Base-by-base conservation (phyloP, 1,284 basidiomycete species). In the Boletus smithii region DNA sequence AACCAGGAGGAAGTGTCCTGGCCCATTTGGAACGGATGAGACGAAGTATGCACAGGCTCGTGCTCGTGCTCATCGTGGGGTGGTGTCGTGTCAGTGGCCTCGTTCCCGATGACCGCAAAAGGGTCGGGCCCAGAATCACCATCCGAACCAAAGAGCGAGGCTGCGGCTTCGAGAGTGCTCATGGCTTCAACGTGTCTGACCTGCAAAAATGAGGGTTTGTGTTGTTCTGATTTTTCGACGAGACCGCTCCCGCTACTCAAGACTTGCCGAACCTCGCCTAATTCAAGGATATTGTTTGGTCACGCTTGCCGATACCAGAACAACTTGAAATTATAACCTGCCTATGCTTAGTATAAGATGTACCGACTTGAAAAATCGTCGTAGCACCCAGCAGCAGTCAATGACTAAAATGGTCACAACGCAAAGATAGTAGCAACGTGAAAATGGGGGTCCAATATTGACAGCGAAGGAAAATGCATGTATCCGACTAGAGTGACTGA, bases 91-190 rank as follows among this genome's bases (percentile, higher is more conserved):
- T 59, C 60, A 46, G 45, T 51, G 46, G 57, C 60, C 46, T 68
- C 65, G 54, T 63, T 68, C 34, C 79, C 83, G 49, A 84, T 73
- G 48, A 74, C 69, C 49, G 83, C 76, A 68, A 88, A 88, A 35
- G 79, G 80, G 69, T 88, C 85, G 30, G 75, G 72, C 18, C 71
- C 70, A 46, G 77, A 60, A 62, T 87, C 76, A 37, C 53, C 71
- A 22, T 80, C 76, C 36, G 76, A 68, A 44, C 80, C 83, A 70
- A 90, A 90, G 36, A 89, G 80, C 48, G 84, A 80, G 46, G 87
- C 84, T 40, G 87, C 88, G 57, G 85, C 80, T 73, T 88, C 85
- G 48, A 83, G 79, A 49, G 75, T 71, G 65, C 72, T 76, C 81
- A 85, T 85, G 55, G 60, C 46, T 66, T 53, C 63, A 66, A 52